Evolutionary conservation across 108 stramenopile genomes (phyloP), one percentile per base, ranked within the genome.

Genomic region (Nitzschia palea): DNA sequence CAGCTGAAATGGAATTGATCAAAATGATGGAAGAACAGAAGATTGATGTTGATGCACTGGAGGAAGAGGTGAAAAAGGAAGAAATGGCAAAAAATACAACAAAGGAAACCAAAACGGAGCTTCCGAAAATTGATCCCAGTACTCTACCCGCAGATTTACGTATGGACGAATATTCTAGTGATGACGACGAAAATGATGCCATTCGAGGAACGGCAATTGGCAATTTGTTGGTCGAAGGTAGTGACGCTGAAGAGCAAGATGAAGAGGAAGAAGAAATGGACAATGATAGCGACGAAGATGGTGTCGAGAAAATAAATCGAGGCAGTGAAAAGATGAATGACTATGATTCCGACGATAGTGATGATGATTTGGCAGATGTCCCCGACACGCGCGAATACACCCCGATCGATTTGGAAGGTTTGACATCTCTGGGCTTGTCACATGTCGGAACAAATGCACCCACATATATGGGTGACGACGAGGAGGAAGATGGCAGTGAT

Each of bases 141-240:
- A 63, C 60, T 20, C 65, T 94, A 6, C 95, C 95, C 1, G 86
- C 85, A 2, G 95, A 96, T 62, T 70, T 96, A 18, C 70, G 95
- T 26, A 96, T 96, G 95, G 92, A 96, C 55, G 92, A 96, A 69
- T 96, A 96, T 71, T 88, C 89, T 4, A 88, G 89, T 66, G 92
- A 92, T 62, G 95, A 96, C 32, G 89, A 84, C 23, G 90, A 88
- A 4, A 85, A 87, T 27, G 87, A 71, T 31, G 84, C 73, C 9
- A 43, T 40, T 14, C 36, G 61, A 25, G 83, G 77, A 45, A 50
- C 77, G 31, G 63, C 64, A 28, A 70, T 93, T 62, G 93, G 93
- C n/a, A 73, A 70, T 31, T 59, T 95, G 55, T 73, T 95, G 55
- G 73, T 93, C 55, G 89, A 87, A 62, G 80, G 79, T 65, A 81